Percentiles rank a stretch among this genome's conserved stretches.
phyloP scores from a whole-genome alignment of 108 stramenopile genomes.

The Cyclotella baltica region DNA sequence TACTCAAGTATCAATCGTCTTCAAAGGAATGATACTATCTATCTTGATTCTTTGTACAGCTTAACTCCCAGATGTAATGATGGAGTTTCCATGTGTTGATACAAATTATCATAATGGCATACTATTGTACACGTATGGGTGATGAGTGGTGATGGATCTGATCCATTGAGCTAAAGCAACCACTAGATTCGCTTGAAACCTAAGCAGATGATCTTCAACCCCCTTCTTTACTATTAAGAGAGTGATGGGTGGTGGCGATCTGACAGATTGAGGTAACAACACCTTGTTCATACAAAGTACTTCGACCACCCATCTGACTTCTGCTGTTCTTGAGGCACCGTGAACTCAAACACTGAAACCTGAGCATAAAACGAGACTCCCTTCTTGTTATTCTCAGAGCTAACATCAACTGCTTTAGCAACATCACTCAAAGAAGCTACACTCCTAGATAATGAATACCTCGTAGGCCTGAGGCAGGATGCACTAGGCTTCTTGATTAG shows the following conservation, averaged over 20 bases:
- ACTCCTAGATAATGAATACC: conserved; percentile 34
- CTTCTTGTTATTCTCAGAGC: conserved; percentile 15
- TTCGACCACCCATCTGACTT: conserved; percentile 44
- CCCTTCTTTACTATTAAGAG: no score
- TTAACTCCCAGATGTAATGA: neutral
- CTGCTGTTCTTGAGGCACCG: conserved; percentile 26
- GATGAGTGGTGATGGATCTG: neutral
- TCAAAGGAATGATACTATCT: neutral
- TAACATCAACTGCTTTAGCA: neutral
- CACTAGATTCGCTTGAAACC: no score
- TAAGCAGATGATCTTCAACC: no score
- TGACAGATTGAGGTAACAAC: no score
- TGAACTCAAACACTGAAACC: conserved; percentile 46
- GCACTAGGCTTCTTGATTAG: conserved; percentile 15
- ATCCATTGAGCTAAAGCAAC: neutral
- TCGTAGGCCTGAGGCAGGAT: conserved; percentile 33
- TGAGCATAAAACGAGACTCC: conserved; percentile 50
- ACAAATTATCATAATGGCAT: conserved; percentile 2
- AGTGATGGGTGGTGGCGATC: no score
- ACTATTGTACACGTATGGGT: neutral
- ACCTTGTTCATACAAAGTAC: conserved; percentile 33
- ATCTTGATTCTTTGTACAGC: neutral
- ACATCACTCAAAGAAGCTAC: neutral
- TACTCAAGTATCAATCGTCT: neutral
- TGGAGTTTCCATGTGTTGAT: neutral